Evolutionary conservation across 768 basidiomycete species (phyloP).

Genomic region (Asterophora lycoperdoides): DNA sequence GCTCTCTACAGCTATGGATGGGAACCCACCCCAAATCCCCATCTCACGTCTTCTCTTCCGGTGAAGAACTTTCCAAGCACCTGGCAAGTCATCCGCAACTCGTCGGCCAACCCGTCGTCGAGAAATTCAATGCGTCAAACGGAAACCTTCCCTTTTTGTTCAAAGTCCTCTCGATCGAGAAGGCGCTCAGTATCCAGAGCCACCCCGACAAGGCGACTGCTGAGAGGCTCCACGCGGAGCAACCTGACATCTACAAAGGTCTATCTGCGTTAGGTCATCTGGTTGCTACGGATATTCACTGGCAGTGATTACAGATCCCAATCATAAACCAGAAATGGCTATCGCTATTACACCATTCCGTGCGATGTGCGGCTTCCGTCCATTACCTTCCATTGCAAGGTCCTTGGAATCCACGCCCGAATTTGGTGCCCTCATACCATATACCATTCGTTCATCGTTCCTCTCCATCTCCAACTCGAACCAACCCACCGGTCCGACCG

Average conservation of each 20-base stretch:
- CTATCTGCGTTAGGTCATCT: conserved; percentile 14
- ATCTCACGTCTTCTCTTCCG: conserved; percentile 33
- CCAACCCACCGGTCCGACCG: conserved; percentile 39
- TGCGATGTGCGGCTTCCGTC: conserved; percentile 92
- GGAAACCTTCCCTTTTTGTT: conserved; percentile 88
- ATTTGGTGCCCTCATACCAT: conserved; percentile 65
- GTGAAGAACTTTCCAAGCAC: conserved; percentile 48
- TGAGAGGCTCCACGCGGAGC: conserved; percentile 56
- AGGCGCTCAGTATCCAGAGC: conserved; percentile 87
- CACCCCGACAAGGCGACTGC: conserved; percentile 88
- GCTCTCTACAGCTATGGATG: conserved; percentile 83
- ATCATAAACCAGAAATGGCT: conserved; percentile 99
- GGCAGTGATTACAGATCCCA: conserved; percentile 55
- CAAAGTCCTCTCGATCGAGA: conserved; percentile 87
- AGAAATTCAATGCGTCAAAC: conserved; percentile 47
- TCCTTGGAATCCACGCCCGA: conserved; percentile 73
- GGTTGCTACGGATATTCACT: too few species aligned
- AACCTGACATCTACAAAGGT: conserved; percentile 92
- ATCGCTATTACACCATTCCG: conserved; percentile 88
- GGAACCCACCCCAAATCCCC: conserved; percentile 83
- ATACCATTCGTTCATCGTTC: conserved; percentile 49
- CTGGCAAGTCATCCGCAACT: conserved; percentile 65
- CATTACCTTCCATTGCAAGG: conserved; percentile 64
- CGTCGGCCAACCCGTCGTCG: conserved; percentile 56
- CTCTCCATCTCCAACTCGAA: conserved; percentile 37